Percentiles rank a stretch among this genome's conserved stretches.
Evolutionary conservation across 1,139 yeast genomes (phyloP).

Genomic region (Kodamaea suecica): DNA sequence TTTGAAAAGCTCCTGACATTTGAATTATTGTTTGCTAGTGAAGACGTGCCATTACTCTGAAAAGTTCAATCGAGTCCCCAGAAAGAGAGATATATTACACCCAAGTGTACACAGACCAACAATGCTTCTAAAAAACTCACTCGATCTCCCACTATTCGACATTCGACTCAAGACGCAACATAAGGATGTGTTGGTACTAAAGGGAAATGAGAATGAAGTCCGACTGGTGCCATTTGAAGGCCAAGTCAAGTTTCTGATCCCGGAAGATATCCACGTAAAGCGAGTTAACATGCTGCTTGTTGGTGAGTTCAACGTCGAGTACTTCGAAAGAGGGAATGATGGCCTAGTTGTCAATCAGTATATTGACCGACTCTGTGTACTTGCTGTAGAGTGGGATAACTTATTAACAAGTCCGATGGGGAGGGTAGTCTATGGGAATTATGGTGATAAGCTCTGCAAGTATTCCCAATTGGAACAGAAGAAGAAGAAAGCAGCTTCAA

Average conservation of each 20-base stretch:
- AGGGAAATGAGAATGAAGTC: conserved; percentile 59
- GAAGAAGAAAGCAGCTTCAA: conserved; percentile 2
- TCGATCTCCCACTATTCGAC: conserved; percentile 30
- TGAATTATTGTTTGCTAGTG: too few relatives aligned
- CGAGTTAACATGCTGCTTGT: conserved; percentile 43
- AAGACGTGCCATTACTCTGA: too few relatives aligned
- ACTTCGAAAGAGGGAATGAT: conserved; percentile 39
- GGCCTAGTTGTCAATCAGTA: conserved; percentile 41
- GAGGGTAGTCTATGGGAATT: conserved; percentile 37
- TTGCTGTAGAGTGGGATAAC: conserved; percentile 61
- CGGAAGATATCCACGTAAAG: conserved; percentile 50
- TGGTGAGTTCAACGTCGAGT: conserved; percentile 57
- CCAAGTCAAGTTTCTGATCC: conserved; percentile 51
- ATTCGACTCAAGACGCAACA: conserved; percentile 46
- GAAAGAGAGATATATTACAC: too few relatives aligned
- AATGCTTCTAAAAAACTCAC: too few relatives aligned
- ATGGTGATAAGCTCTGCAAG: conserved; percentile 32
- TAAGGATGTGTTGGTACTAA: conserved; percentile 51
- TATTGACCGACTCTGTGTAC: conserved; percentile 47
- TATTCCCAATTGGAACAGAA: conserved; percentile 6
- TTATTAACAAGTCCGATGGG: conserved; percentile 50
- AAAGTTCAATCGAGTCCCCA: too few relatives aligned
- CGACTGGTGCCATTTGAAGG: conserved; percentile 55
- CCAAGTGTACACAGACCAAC: too few relatives aligned
- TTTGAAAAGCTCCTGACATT: too few relatives aligned